Conservation (phyloP, 179 eudicot species). For the Beta lomatogona region DNA sequence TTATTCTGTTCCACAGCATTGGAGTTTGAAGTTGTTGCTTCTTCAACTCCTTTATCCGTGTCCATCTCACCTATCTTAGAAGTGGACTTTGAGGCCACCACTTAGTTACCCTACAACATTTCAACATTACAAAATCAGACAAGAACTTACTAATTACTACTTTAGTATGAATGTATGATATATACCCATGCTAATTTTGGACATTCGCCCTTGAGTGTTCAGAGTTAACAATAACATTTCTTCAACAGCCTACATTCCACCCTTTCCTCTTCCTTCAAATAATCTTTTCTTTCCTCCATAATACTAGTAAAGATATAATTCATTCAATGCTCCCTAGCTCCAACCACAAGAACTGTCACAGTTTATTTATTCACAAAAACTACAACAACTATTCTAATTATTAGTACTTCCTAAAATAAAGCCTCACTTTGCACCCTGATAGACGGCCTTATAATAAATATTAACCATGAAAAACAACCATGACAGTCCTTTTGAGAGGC, state of each 20-base stretch:
- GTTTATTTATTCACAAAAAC: no score
- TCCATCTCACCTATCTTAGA: not conserved
- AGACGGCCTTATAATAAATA: no score
- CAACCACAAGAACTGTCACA: no score
- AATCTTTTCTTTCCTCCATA: no score
- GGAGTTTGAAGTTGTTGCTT: not conserved
- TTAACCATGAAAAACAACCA: no score
- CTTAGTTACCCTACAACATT: constrained; percentile 1
- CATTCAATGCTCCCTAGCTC: not conserved
- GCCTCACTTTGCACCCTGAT: no score
- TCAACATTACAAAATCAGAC: not conserved
- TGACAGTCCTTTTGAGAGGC: no score
- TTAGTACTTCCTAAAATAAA: no score
- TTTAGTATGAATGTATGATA: not conserved
- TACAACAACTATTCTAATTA: no score
- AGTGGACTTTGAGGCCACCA: not conserved
- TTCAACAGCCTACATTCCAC: not conserved
- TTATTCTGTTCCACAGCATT: not conserved
- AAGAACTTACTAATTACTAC: not conserved
- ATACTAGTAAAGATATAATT: no score
- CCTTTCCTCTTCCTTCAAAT: not conserved
- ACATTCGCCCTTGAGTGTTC: not conserved
- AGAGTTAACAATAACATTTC: not conserved
- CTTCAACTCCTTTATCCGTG: not conserved
- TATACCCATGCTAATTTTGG: not conserved